Conservation (phyloP, 2,329 filamentous ascomycete genomes). For the Colletotrichum noveboracense region DNA sequence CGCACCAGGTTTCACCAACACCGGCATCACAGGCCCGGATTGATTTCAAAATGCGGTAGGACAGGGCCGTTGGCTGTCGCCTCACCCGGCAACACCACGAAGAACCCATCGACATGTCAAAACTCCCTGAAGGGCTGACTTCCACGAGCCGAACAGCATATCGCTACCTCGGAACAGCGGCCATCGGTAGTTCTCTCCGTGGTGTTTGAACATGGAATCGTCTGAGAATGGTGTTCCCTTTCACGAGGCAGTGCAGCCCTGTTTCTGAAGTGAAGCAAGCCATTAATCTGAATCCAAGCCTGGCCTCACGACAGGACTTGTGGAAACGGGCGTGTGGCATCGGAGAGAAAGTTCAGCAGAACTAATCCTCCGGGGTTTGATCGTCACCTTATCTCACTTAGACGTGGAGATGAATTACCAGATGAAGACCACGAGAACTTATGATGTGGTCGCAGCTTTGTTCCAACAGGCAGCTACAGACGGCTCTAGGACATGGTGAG, state of each 20-base stretch:
- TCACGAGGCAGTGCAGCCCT: background rate
- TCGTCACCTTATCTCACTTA: background rate
- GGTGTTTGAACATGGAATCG: background rate
- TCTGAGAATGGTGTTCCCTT: background rate
- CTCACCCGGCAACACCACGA: background rate
- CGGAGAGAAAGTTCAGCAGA: background rate
- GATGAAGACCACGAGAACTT: background rate
- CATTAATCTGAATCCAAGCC: background rate
- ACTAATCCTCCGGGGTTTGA: background rate
- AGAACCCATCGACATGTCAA: background rate
- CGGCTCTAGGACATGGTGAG: background rate
- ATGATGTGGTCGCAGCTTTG: background rate
- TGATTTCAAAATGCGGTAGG: background rate
- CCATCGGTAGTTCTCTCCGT: background rate
- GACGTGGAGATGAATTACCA: background rate
- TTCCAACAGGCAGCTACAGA: background rate
- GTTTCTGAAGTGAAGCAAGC: background rate
- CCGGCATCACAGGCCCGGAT: background rate
- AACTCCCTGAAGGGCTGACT: background rate
- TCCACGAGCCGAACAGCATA: background rate
- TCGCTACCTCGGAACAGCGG: background rate
- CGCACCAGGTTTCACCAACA: conserved; percentile 8
- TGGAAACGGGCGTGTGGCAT: background rate
- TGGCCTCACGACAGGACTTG: background rate
- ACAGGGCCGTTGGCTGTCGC: background rate